Base-by-base conservation (phyloP, 345 rosid genomes). In the Arabis hirsuta region DNA sequence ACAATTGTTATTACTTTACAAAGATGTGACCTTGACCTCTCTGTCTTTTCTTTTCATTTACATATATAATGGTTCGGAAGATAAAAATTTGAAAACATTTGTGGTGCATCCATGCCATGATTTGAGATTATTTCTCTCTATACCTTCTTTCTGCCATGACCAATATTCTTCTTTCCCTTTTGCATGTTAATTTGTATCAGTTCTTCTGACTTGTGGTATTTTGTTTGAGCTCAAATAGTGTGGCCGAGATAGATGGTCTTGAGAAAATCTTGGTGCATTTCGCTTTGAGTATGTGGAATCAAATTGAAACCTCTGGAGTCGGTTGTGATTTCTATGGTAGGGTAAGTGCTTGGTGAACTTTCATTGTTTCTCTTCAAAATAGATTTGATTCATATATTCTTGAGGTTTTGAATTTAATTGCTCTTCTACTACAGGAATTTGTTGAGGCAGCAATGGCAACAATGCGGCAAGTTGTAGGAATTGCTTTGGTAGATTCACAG, bases 401-500 rank as follows among this genome's bases (percentile, higher is more conserved):
- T 24, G 27, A 57, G 3, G 60, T 62, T 43, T 47, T 29, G 51
- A 54, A 43, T 41, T 46, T 59, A 56, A 48, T 34, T 62, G 43
- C 69, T 38, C 64, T 81, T 70, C 55, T 19, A 47, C 52, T 52
- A 48, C 73, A 91, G 99, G 89, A 81, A 41, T 81, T 88, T 83
- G 76, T 87, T 68, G 90, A 87, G 60, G 89, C 83, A 78, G 85
- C 83, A 50, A 90, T 79, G 85, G 78, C 68, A 76, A 79, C 84
- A 62, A 82, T 87, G 87, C 80, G 85, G 82, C 82, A 84, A 71
- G 79, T 84, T 72, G 96, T 89, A 62, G 94, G 88, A 39, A 77
- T 65, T 80, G 85, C 85, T 79, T 82, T 81, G 11, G 85, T 81
- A 72, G 87, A 85, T 71, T 84, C 82, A 73, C 99, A 95, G 82